Evolutionary conservation across 148 eudicot species (phyloP).

Genomic region (Amaranthus cruentus): DNA sequence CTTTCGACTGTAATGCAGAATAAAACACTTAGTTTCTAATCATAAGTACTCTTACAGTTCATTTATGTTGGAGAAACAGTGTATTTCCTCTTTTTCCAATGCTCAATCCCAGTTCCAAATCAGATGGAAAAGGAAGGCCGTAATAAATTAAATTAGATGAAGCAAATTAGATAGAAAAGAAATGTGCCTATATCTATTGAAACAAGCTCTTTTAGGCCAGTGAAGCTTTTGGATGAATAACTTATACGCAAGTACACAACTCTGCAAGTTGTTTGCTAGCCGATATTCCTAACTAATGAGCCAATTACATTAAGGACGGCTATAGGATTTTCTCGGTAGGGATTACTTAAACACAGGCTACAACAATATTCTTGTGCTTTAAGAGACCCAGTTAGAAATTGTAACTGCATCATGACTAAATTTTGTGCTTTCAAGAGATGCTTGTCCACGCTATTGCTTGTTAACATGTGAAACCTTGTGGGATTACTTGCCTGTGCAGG

Average conservation of each 20-base stretch:
- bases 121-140: neutral
- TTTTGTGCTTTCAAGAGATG: neutral
- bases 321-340: neutral
- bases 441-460: neutral
- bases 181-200: neutral
- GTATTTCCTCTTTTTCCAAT: neutral
- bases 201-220: neutral
- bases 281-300: neutral
- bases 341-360: neutral
- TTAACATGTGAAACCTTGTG: neutral
- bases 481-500: conserved; percentile 40
- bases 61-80: neutral
- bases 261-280: neutral
- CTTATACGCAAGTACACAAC: neutral
- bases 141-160: neutral
- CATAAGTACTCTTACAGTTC: neutral
- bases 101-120: neutral
- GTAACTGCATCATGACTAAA: neutral
- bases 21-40: neutral
- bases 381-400: neutral
- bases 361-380: neutral
- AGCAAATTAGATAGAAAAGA: neutral
- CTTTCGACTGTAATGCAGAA: neutral
- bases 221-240: neutral
- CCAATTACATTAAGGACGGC: too few relatives aligned